A percentile compares a stretch with the other conserved stretches of the same genome.
Conservation (phyloP, 2,329 filamentous ascomycete genomes). For the Colletotrichum lupini region DNA sequence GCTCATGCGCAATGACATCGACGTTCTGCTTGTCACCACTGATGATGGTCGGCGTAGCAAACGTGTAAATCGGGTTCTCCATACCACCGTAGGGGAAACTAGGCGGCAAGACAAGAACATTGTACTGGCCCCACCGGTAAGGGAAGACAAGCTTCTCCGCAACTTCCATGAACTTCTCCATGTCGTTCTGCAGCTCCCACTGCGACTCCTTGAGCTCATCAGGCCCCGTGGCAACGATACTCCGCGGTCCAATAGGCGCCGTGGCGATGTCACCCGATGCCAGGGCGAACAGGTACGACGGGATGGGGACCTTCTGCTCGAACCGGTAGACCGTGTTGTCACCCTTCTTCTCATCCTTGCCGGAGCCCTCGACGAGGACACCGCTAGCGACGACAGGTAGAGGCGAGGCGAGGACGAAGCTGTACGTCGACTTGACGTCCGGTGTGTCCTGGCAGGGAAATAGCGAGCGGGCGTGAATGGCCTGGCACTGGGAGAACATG, state of each 20-base stretch:
- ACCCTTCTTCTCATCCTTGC: constrained; percentile 59
- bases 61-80: constrained; percentile 96
- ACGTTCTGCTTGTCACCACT: constrained; percentile 92
- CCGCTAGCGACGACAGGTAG: constrained; percentile 94
- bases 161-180: constrained; percentile 89
- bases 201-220: constrained; percentile 86
- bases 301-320: constrained; percentile 91
- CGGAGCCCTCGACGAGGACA: constrained; percentile 63
- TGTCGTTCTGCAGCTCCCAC: constrained; percentile 92
- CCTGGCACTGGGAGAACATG: constrained; percentile 98
- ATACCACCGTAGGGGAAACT: constrained; percentile 92
- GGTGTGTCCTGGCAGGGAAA: constrained; percentile 98
- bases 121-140: constrained; percentile 96
- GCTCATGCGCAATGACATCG: constrained; percentile 93
- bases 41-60: constrained; percentile 94
- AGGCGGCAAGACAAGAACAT: constrained; percentile 88
- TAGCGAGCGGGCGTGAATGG: constrained; percentile 91
- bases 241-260: constrained; percentile 87
- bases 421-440: constrained; percentile 95
- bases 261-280: constrained; percentile 86
- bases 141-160: constrained; percentile 86
- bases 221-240: constrained; percentile 86
- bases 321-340: constrained; percentile 81
- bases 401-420: constrained; percentile 87
- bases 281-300: constrained; percentile 93